Evolutionary conservation across 495 filamentous ascomycete species (phyloP), one percentile per base, ranked within the genome.

Genomic region (Neurospora sp.): DNA sequence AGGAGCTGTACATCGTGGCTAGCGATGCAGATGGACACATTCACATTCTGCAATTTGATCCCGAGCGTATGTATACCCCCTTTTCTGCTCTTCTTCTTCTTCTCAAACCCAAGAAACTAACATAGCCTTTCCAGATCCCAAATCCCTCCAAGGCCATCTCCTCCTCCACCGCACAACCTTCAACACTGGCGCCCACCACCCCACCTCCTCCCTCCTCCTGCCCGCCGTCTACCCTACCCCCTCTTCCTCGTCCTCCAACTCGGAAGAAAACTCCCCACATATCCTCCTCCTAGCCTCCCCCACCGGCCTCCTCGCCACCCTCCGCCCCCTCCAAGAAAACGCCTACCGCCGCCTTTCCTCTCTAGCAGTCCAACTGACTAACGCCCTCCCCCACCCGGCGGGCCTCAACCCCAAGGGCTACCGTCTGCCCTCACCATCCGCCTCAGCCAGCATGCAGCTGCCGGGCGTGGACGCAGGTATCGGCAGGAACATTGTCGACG

Each of bases 31-130:
- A 97, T 74, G 92, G 91, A 71, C 92, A 93, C 78, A 81, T 99
- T 43, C 93, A 97, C 78, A 85, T 97, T 6, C 79, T 98, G 69
- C 93, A 98, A 81, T 99, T 94, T 79, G 94, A 98, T 79, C 96
- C 96, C 11, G 96, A 99, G 76, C 88, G 88, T 89, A 82, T 78
- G 85, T 83, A 17, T 71, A 71, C 5, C 36, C 24, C 24, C 13
- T 43, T 5, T 43, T n/a, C 11, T 48, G 7, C 69, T 15, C 21
- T 6, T 59, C 19, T n/a, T 42, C 45, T n/a, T 13, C 62, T 21
- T 13, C 10, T 62, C 5, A 62, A 19, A 19, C 39, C 7, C 6
- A 59, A 2, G 54, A 19, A 19, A 39, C 78, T 84, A 78, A 85
- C 73, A 11, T 38, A n/a, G 3, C 3, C 9, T 19, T 69, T 73